Conservation (phyloP, 768 basidiomycete species). For the Fistulinella prunicolor region DNA sequence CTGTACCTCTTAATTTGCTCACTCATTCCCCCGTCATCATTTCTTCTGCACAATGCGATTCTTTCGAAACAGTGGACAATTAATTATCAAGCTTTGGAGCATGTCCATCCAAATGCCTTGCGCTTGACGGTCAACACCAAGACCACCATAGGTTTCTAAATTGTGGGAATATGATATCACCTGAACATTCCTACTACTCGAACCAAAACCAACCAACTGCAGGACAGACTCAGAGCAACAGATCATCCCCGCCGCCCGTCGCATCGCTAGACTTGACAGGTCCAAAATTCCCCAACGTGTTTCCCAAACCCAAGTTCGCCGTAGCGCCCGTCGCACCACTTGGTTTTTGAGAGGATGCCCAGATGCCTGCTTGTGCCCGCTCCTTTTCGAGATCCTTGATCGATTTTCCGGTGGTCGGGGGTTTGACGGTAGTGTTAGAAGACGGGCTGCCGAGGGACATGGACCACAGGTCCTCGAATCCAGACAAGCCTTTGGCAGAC, state of each 20-base stretch:
- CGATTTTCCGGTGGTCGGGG: constrained; percentile 55
- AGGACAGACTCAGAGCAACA: constrained; percentile 35
- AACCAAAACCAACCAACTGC: background rate
- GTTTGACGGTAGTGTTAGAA: constrained; percentile 32
- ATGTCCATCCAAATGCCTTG: background rate
- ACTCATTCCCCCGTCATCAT: constrained; percentile 15
- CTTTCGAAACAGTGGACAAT: constrained; percentile 18
- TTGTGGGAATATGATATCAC: constrained; percentile 6
- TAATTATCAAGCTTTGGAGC: constrained; percentile 3
- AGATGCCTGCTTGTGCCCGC: constrained; percentile 76
- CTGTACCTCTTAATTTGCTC: constrained; percentile 36
- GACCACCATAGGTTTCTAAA: background rate
- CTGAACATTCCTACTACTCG: too few species aligned
- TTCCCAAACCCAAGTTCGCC: constrained; percentile 13
- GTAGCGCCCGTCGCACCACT: constrained; percentile 5
- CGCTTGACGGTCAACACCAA: too few species aligned
- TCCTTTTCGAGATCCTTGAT: constrained; percentile 90
- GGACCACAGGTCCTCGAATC: constrained; percentile 89
- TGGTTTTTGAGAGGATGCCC: constrained; percentile 48
- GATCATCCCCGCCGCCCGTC: constrained; percentile 38
- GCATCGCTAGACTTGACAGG: constrained; percentile 15
- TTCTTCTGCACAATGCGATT: constrained; percentile 21
- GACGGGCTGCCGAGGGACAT: constrained; percentile 61
- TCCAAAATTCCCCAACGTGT: constrained; percentile 36
- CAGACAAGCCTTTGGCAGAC: constrained; percentile 41